These are phyloP conservation scores for Chaetomiaceae sp. DNA, from an alignment of 2,329 filamentous ascomycete genomes.

Conservation along the genomic window DNA sequence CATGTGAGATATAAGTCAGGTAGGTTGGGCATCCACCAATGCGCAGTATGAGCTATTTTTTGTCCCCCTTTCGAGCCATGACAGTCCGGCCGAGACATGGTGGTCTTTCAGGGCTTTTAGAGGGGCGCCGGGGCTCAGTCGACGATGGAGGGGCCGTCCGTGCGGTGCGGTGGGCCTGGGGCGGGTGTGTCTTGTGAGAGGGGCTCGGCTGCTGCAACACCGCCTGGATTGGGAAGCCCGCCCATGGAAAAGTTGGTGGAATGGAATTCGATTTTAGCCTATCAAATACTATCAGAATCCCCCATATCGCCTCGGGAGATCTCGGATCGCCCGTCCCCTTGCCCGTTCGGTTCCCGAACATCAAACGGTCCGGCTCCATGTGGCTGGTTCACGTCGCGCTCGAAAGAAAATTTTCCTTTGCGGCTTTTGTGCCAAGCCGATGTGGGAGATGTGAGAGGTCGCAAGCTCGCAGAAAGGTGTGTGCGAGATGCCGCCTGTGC, in stretches of 20 bases:
- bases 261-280: slow-evolving; percentile 22
- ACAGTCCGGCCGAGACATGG: slow-evolving; percentile 11
- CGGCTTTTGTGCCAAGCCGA: slow-evolving; percentile 2
- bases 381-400: slow-evolving; percentile 13
- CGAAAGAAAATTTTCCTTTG: slow-evolving; percentile 10
- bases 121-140: not conserved
- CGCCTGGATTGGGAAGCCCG: not conserved
- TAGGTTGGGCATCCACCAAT: slow-evolving; percentile 1
- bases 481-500: slow-evolving; percentile 1
- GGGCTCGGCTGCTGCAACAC: not conserved
- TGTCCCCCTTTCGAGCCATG: not conserved
- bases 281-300: no score
- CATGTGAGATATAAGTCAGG: not conserved
- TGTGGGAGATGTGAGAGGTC: not conserved
- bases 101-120: not conserved
- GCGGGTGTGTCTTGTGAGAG: no score
- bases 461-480: not conserved
- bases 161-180: no score
- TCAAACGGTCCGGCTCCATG: slow-evolving; percentile 16
- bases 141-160: not conserved
- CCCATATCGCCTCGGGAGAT: slow-evolving; percentile 23
- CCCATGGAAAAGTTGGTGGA: not conserved
- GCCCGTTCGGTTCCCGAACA: slow-evolving; percentile 7
- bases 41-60: slow-evolving; percentile 18
- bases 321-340: slow-evolving; percentile 15